These are phyloP conservation scores for Senecio squalidus DNA, from an alignment of 140 eudicot genomes.

Conservation along the genomic window DNA sequence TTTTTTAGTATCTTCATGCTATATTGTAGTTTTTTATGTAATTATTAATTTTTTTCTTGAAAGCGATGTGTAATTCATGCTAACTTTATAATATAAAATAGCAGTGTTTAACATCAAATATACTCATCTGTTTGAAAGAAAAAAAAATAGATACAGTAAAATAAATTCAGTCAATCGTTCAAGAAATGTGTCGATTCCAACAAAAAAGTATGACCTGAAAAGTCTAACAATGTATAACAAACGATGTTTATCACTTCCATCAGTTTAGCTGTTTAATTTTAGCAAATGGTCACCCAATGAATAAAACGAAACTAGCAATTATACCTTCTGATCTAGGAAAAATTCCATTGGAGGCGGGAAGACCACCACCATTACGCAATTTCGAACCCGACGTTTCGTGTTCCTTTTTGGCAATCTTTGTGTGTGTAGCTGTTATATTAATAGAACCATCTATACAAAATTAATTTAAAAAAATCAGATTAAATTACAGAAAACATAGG, in stretches of 20 bases:
- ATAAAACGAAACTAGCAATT: not conserved
- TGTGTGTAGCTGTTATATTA: conserved; percentile 18
- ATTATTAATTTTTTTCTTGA: not conserved
- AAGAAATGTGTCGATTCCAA: too few relatives aligned
- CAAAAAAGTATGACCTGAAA: too few relatives aligned
- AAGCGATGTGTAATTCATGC: too few relatives aligned
- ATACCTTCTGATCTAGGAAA: conserved; percentile 12
- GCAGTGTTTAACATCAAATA: too few relatives aligned
- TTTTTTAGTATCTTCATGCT: not conserved
- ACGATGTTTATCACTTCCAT: not conserved
- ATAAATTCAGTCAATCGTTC: too few relatives aligned
- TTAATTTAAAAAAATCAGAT: too few relatives aligned
- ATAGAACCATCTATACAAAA: too few relatives aligned
- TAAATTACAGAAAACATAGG: not conserved
- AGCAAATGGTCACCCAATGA: conserved; percentile 11
- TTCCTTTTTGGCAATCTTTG: conserved; percentile 1
- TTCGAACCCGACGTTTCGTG: conserved; percentile 8
- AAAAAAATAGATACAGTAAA: too few relatives aligned
- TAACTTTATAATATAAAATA: too few relatives aligned
- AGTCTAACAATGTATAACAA: too few relatives aligned
- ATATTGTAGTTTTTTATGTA: not conserved
- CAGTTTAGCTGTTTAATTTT: conserved; percentile 6
- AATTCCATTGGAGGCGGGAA: not conserved
- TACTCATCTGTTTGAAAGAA: too few relatives aligned
- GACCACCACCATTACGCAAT: not conserved